Conservation (phyloP, 2,329 filamentous ascomycete genomes). For the Chaetothyriales sp. region DNA sequence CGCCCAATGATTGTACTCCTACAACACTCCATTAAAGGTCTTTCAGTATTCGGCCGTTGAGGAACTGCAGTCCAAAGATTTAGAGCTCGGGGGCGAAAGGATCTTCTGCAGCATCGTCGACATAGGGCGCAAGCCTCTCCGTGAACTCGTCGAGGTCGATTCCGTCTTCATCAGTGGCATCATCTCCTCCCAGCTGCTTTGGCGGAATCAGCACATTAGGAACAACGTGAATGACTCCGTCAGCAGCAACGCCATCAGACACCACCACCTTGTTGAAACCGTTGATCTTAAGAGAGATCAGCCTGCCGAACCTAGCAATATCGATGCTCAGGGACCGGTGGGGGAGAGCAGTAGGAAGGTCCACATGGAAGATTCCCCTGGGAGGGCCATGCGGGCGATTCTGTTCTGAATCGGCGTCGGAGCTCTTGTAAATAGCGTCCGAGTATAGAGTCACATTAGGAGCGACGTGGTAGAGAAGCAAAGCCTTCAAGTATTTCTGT, state of each 20-base stretch:
- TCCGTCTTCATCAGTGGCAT: conserved; percentile 23
- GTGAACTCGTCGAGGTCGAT: conserved; percentile 46
- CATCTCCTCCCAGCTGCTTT: conserved; percentile 31
- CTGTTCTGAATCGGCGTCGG: conserved; percentile 15
- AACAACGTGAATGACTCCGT: conserved; percentile 72
- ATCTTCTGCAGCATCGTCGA: conserved; percentile 19
- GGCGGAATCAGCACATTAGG: conserved; percentile 62
- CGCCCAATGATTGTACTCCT: background rate
- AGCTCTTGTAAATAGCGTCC: conserved; percentile 56
- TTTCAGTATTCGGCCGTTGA: background rate
- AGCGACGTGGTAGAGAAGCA: conserved; percentile 66
- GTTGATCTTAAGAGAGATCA: conserved; percentile 60
- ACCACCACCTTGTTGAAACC: conserved; percentile 51
- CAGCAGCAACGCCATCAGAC: conserved; percentile 55
- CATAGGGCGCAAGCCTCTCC: conserved; percentile 36
- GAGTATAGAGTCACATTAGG: conserved; percentile 65
- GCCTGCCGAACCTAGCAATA: conserved; percentile 50
- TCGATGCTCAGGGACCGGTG: conserved; percentile 56
- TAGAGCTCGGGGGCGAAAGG: conserved; percentile 2
- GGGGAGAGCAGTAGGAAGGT: conserved; percentile 57
- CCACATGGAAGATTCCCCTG: conserved; percentile 38
- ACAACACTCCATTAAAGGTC: background rate
- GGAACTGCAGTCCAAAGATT: conserved; percentile 16
- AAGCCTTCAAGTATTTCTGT: conserved; percentile 57
- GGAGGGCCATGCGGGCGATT: conserved; percentile 20